Conservation (phyloP, 306 rosid genomes). For the Corylus americana region DNA sequence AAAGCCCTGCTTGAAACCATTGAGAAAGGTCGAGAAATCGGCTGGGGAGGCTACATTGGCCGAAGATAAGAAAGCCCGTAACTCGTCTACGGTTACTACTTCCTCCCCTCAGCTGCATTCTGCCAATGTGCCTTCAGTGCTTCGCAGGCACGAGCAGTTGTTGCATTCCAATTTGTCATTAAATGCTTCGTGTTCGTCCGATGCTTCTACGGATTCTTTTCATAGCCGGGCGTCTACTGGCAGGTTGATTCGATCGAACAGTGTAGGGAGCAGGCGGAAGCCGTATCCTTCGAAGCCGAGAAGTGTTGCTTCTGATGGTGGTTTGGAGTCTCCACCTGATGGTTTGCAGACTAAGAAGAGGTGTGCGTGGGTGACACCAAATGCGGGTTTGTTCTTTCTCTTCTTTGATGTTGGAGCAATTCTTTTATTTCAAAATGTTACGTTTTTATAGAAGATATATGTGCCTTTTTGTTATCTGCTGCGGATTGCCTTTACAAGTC, state of each 20-base stretch:
- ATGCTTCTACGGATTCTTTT: slow-evolving; percentile 86
- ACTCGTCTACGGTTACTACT: slow-evolving; percentile 33
- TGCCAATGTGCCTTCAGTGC: slow-evolving; percentile 49
- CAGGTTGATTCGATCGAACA: slow-evolving; percentile 63
- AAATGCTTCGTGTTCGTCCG: slow-evolving; percentile 83
- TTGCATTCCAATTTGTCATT: slow-evolving; percentile 67
- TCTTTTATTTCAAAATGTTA: not conserved
- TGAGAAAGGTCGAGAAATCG: slow-evolving; percentile 57
- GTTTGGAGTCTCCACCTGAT: slow-evolving; percentile 58
- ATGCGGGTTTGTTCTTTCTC: slow-evolving; percentile 59
- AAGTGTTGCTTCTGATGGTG: slow-evolving; percentile 72
- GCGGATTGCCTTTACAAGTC: not conserved
- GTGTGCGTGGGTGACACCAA: slow-evolving; percentile 87
- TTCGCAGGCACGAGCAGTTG: slow-evolving; percentile 74
- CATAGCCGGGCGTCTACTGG: slow-evolving; percentile 82
- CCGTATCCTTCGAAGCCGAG: slow-evolving; percentile 58
- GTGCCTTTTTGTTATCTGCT: not conserved
- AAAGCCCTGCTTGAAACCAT: slow-evolving; percentile 55
- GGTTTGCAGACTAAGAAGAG: slow-evolving; percentile 57
- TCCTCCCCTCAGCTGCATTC: slow-evolving; percentile 56
- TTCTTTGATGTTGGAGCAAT: slow-evolving; percentile 18
- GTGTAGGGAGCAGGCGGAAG: slow-evolving; percentile 64
- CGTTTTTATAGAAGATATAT: slow-evolving; percentile 8
- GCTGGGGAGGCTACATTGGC: slow-evolving; percentile 42
- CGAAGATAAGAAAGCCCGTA: slow-evolving; percentile 59